Evolutionary conservation across 768 basidiomycete genomes (phyloP).

Genomic region (Antrodiella citrinella): DNA sequence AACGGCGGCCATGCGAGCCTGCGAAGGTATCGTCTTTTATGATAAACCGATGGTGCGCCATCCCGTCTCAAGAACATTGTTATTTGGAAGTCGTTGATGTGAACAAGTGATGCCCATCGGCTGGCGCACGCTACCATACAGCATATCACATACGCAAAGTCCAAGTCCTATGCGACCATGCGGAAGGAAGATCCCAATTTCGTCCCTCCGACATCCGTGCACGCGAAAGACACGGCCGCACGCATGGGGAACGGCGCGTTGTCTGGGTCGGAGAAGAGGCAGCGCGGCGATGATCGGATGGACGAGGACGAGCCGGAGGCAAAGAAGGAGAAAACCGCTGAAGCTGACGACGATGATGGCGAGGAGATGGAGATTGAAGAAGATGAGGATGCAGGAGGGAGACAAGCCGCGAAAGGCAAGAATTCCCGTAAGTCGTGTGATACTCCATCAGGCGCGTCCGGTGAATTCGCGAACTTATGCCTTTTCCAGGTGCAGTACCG

Average conservation of each 20-base stretch:
- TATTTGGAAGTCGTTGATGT: constrained; percentile 21
- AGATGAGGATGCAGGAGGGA: constrained; percentile 52
- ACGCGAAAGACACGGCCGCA: constrained; percentile 35
- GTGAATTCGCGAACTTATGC: background rate
- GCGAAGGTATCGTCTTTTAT: constrained; percentile 90
- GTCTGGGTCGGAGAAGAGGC: constrained; percentile 47
- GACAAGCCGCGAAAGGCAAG: constrained; percentile 9
- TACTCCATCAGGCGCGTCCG: background rate
- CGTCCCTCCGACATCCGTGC: constrained; percentile 59
- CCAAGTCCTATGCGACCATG: constrained; percentile 80
- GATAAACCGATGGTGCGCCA: constrained; percentile 79
- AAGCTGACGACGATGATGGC: constrained; percentile 56
- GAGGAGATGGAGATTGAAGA: constrained; percentile 96
- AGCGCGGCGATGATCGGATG: constrained; percentile 54
- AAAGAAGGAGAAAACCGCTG: constrained; percentile 63
- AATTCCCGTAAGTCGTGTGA: constrained; percentile 4
- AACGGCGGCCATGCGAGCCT: constrained; percentile 87
- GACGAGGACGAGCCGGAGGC: constrained; percentile 43
- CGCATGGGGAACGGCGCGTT: constrained; percentile 21
- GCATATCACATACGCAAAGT: constrained; percentile 89
- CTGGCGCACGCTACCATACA: constrained; percentile 25
- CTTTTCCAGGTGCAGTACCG: constrained; percentile 28
- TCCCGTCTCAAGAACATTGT: constrained; percentile 15
- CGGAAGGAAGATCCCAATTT: constrained; percentile 75
- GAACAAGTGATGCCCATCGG: constrained; percentile 10